Conservation (phyloP, 306 rosid species). For the Quillaja saponaria region DNA sequence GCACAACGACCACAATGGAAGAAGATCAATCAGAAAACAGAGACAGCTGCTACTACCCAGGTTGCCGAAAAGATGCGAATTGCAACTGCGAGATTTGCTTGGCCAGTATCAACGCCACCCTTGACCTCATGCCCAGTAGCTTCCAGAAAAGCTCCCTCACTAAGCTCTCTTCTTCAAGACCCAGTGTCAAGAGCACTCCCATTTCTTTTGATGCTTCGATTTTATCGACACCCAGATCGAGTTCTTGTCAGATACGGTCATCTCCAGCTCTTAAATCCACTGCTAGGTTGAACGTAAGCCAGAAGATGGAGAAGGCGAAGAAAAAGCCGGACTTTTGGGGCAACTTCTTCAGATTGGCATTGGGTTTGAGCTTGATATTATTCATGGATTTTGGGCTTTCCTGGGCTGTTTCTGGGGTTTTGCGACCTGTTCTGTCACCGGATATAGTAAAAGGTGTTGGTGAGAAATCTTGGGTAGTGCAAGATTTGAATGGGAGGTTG, state of each 20-base stretch:
- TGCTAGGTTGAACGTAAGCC: conserved; percentile 24
- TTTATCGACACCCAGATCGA: conserved; percentile 54
- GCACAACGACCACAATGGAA: conserved; percentile 31
- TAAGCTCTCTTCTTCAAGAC: conserved; percentile 51
- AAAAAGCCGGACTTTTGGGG: conserved; percentile 29
- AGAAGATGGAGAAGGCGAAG: conserved; percentile 24
- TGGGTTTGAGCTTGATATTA: conserved; percentile 48
- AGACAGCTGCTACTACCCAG: conserved; percentile 76
- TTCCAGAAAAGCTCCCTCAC: conserved; percentile 63
- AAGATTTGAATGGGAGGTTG: conserved; percentile 65
- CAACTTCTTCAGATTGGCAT: conserved; percentile 23
- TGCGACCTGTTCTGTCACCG: conserved; percentile 43
- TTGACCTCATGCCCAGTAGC: conserved; percentile 72
- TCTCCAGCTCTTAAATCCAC: conserved; percentile 40
- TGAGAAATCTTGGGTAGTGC: conserved; percentile 43
- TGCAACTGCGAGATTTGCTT: conserved; percentile 74
- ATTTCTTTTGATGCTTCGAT: conserved; percentile 57
- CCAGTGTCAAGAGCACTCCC: conserved; percentile 49
- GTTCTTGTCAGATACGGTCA: neutral
- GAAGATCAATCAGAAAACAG: conserved; percentile 44
- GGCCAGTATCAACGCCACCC: conserved; percentile 83
- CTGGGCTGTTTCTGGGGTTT: conserved; percentile 37
- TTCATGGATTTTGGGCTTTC: conserved; percentile 38
- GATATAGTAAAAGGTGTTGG: conserved; percentile 47
- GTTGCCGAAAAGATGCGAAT: conserved; percentile 78